Evolutionary conservation across 2,329 filamentous ascomycete species (phyloP).

Genomic region (Alternaria ethzedia): DNA sequence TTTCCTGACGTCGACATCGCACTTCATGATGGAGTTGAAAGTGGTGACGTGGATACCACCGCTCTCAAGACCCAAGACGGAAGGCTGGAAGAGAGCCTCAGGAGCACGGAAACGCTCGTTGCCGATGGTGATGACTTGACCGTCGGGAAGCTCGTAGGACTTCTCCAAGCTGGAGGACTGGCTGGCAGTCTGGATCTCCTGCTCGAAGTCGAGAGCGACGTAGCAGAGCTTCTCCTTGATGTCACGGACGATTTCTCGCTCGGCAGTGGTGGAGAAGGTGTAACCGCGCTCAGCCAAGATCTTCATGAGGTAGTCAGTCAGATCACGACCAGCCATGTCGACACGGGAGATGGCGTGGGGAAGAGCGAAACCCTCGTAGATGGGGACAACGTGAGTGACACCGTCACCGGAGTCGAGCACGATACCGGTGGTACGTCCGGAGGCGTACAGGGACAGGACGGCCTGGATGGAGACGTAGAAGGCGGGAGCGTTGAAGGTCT

Average conservation of each 20-base stretch:
- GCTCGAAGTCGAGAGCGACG: constrained; percentile 99
- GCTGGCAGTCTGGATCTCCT: constrained; percentile 99
- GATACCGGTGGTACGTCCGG: constrained; percentile 99
- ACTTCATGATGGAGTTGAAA: constrained; percentile 99
- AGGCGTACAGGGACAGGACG: constrained; percentile 98
- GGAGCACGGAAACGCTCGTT: constrained; percentile 99
- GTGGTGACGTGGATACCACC: constrained; percentile 99
- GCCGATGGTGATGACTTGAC: constrained; percentile 99
- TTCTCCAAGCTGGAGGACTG: constrained; percentile 99
- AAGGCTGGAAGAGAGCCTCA: constrained; percentile 99
- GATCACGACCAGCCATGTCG: constrained; percentile 99
- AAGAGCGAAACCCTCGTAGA: constrained; percentile 99
- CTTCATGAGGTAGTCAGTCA: constrained; percentile 99
- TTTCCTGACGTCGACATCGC: constrained; percentile 99
- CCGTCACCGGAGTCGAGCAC: constrained; percentile 99
- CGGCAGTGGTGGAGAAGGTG: constrained; percentile 99
- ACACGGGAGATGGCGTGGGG: constrained; percentile 99
- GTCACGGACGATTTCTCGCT: constrained; percentile 99
- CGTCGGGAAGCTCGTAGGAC: constrained; percentile 99
- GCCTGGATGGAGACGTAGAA: constrained; percentile 99
- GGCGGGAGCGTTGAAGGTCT: constrained; percentile 99
- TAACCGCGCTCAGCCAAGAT: constrained; percentile 99
- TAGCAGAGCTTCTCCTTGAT: constrained; percentile 99
- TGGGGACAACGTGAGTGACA: constrained; percentile 99
- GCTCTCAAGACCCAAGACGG: constrained; percentile 95